phyloP scores from a whole-genome alignment of 2,329 filamentous ascomycete species.

The Trichoderma asperellum region DNA sequence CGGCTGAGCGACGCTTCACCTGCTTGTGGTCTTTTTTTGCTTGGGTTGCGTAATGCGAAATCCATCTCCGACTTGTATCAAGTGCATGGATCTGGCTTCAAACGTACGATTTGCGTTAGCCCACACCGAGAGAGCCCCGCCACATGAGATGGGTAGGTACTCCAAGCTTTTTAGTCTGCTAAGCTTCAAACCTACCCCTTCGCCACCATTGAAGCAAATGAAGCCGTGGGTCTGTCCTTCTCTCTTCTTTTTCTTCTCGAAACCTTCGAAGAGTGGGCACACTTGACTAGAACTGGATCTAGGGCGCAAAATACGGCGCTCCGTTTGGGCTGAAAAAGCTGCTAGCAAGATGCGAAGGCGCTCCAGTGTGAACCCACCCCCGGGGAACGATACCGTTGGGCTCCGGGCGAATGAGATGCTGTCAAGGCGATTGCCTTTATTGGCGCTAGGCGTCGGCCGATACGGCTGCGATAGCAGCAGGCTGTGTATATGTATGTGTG shows the following conservation, averaged over 20 bases:
- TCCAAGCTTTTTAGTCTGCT: background rate
- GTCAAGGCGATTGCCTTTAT: constrained; percentile 11
- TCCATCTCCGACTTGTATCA: background rate
- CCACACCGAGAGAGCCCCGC: background rate
- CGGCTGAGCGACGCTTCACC: constrained; percentile 9
- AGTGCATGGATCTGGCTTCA: background rate
- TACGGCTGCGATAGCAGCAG: constrained; percentile 3
- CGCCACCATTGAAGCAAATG: background rate
- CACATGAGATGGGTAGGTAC: background rate
- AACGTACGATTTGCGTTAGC: constrained; percentile 8
- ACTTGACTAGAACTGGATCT: constrained; percentile 18
- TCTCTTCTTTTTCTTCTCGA: constrained; percentile 19
- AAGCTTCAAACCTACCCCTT: background rate
- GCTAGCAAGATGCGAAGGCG: constrained; percentile 22
- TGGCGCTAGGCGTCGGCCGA: constrained; percentile 27
- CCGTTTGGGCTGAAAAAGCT: constrained; percentile 21
- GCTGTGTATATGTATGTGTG: background rate
- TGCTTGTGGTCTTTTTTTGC: background rate
- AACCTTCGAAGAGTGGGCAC: constrained; percentile 18
- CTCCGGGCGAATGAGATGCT: constrained; percentile 26
- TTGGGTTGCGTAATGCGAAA: background rate
- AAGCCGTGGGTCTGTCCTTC: constrained; percentile 6
- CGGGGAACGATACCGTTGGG: constrained; percentile 24
- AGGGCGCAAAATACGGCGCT: constrained; percentile 8
- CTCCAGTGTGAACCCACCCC: constrained; percentile 13